These are phyloP conservation scores for Aspergillus melleus DNA, from an alignment of 2,329 filamentous ascomycete genomes.

Conservation along the genomic window DNA sequence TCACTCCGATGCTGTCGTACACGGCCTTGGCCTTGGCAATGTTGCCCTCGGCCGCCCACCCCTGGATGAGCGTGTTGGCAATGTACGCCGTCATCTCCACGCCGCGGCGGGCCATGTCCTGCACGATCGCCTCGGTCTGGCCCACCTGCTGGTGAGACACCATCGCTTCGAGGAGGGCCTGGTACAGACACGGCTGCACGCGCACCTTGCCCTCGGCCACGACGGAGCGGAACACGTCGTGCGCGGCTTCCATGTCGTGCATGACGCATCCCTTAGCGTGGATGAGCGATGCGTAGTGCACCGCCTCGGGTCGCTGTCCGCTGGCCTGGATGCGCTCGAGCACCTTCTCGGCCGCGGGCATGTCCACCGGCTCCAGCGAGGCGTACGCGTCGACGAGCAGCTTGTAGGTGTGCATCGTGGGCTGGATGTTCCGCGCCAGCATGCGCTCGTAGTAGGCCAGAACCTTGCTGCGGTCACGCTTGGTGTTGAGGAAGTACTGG, in stretches of 20 bases:
- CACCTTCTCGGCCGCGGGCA: slow-evolving; percentile 81
- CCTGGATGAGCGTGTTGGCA: slow-evolving; percentile 95
- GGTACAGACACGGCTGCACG: slow-evolving; percentile 83
- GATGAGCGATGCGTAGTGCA: slow-evolving; percentile 93
- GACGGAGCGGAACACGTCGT: slow-evolving; percentile 77
- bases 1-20: slow-evolving; percentile 73
- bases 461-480: slow-evolving; percentile 93
- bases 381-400: slow-evolving; percentile 93
- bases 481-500: slow-evolving; percentile 97
- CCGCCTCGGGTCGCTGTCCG: slow-evolving; percentile 78
- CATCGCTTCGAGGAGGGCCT: slow-evolving; percentile 95
- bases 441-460: slow-evolving; percentile 94
- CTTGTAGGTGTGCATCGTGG: slow-evolving; percentile 96
- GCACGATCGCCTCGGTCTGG: slow-evolving; percentile 72
- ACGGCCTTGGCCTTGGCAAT: slow-evolving; percentile 75
- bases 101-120: slow-evolving; percentile 69
- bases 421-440: slow-evolving; percentile 80
- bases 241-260: slow-evolving; percentile 85
- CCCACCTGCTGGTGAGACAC: slow-evolving; percentile 87
- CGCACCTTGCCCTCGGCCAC: slow-evolving; percentile 66
- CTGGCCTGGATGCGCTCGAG: slow-evolving; percentile 73
- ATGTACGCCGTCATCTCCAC: slow-evolving; percentile 96
- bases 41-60: slow-evolving; percentile 84
- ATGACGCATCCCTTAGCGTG: slow-evolving; percentile 93
- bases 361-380: slow-evolving; percentile 86